Evolutionary conservation across 768 basidiomycete genomes (phyloP).

Genomic region (Melanogaster broomeanus): DNA sequence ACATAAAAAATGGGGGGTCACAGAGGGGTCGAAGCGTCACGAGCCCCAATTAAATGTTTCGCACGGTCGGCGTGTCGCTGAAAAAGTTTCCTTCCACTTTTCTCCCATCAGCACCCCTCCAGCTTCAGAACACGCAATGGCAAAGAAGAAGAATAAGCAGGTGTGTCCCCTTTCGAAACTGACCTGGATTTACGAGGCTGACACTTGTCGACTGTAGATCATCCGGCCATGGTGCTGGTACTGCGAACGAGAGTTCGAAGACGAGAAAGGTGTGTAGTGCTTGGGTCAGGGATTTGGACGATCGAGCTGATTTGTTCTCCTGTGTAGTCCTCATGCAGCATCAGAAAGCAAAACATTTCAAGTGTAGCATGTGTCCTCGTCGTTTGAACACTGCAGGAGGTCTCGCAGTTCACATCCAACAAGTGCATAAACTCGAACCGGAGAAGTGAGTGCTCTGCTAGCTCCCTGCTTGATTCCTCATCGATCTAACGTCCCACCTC

Average conservation of each 20-base stretch:
- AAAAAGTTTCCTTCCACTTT: constrained; percentile 15
- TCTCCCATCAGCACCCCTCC: constrained; percentile 11
- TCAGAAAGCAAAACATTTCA: constrained; percentile 99
- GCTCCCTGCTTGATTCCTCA: neutral
- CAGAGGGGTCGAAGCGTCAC: constrained; percentile 8
- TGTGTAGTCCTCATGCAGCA: constrained; percentile 92
- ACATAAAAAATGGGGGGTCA: neutral
- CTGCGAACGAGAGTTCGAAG: constrained; percentile 98
- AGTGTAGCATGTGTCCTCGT: constrained; percentile 94
- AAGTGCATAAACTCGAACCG: constrained; percentile 98
- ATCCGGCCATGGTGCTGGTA: constrained; percentile 99
- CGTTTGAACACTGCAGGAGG: constrained; percentile 97
- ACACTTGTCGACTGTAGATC: constrained; percentile 46
- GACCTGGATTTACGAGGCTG: neutral
- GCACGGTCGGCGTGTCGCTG: constrained; percentile 13
- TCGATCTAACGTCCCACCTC: constrained; percentile 12
- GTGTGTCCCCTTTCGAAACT: constrained; percentile 19
- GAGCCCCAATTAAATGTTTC: constrained; percentile 6
- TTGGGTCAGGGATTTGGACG: neutral
- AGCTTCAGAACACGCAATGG: constrained; percentile 37
- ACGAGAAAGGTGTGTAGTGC: constrained; percentile 83
- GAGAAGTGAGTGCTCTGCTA: constrained; percentile 49
- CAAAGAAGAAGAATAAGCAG: constrained; percentile 59
- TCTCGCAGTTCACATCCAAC: constrained; percentile 95
- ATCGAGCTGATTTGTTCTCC: neutral